phyloP scores from a whole-genome alignment of 1,284 basidiomycete genomes.

The Pascua guehoae region DNA sequence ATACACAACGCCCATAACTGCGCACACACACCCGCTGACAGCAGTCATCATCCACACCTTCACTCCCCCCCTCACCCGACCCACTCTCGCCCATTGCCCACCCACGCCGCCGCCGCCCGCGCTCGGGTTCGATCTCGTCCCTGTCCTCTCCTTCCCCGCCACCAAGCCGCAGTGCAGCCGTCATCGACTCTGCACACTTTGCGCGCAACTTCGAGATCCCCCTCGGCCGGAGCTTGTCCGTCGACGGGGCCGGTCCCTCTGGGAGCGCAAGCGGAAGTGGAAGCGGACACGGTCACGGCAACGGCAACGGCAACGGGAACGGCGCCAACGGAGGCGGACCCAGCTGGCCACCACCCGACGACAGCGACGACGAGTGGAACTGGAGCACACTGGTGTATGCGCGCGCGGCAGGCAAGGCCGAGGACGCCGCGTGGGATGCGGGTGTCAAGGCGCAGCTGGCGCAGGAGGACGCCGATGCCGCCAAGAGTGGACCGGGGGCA shows the following conservation, averaged over 20 bases:
- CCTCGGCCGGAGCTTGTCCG: background rate
- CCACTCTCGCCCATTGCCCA: slow-evolving; percentile 16
- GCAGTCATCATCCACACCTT: slow-evolving; percentile 18
- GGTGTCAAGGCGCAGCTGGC: slow-evolving; percentile 12
- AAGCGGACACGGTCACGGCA: background rate
- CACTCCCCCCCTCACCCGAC: slow-evolving; percentile 15
- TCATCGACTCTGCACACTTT: slow-evolving; percentile 21
- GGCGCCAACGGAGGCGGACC: background rate
- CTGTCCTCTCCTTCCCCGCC: slow-evolving; percentile 7
- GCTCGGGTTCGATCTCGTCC: slow-evolving; percentile 10
- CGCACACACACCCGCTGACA: background rate
- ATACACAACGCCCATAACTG: too few relatives aligned
- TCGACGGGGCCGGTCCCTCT: background rate
- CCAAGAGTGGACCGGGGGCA: background rate
- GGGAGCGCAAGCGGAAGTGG: background rate
- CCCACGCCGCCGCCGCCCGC: slow-evolving; percentile 14
- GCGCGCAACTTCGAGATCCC: slow-evolving; percentile 16
- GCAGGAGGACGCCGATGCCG: background rate
- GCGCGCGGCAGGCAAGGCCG: slow-evolving; percentile 7
- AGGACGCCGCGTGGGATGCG: slow-evolving; percentile 12
- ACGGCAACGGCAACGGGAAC: background rate
- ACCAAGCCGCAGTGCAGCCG: slow-evolving; percentile 8
- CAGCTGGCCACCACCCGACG: background rate
- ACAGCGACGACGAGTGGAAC: slow-evolving; percentile 4
- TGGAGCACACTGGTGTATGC: slow-evolving; percentile 8